These are phyloP conservation scores for Eutrema salsugineum DNA, from an alignment of 441 rosid genomes.

Conservation along the genomic window DNA sequence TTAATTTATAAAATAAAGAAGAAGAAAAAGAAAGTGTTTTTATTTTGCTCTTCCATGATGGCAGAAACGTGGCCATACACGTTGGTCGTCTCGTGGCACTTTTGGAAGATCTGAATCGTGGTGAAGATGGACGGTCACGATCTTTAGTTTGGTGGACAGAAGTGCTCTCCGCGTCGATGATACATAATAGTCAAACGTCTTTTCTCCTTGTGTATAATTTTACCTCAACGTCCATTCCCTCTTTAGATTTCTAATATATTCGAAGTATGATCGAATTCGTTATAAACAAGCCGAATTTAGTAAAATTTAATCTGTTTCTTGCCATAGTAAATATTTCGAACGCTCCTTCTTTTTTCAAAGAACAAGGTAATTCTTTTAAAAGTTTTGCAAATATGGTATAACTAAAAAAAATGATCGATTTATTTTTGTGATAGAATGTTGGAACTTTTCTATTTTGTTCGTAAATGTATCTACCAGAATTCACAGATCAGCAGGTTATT, in stretches of 20 bases:
- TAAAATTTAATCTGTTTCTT: background rate
- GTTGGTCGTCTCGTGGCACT: conserved; percentile 31
- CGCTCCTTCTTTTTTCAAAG: too few species aligned
- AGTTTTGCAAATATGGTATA: too few species aligned
- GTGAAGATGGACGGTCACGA: conserved; percentile 23
- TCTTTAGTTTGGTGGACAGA: conserved; percentile 1
- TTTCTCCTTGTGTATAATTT: background rate
- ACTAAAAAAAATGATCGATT: too few species aligned
- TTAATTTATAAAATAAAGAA: background rate
- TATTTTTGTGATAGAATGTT: too few species aligned
- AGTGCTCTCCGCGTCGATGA: conserved; percentile 38
- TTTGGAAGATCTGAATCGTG: conserved; percentile 25
- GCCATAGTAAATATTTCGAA: background rate
- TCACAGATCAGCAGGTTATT: background rate
- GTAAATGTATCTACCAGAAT: background rate
- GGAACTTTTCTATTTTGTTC: background rate
- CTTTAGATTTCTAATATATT: background rate
- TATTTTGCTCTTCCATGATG: conserved; percentile 22
- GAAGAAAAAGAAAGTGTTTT: background rate
- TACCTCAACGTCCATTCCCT: conserved; percentile 7
- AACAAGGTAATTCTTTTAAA: too few species aligned
- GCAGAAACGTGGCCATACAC: conserved; percentile 33
- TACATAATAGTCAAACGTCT: conserved; percentile 26
- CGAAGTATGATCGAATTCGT: background rate
- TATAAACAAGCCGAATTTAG: background rate